Evolutionary conservation across 208 protist species (phyloP).

Genomic region (Trypanosoma lewisi): DNA sequence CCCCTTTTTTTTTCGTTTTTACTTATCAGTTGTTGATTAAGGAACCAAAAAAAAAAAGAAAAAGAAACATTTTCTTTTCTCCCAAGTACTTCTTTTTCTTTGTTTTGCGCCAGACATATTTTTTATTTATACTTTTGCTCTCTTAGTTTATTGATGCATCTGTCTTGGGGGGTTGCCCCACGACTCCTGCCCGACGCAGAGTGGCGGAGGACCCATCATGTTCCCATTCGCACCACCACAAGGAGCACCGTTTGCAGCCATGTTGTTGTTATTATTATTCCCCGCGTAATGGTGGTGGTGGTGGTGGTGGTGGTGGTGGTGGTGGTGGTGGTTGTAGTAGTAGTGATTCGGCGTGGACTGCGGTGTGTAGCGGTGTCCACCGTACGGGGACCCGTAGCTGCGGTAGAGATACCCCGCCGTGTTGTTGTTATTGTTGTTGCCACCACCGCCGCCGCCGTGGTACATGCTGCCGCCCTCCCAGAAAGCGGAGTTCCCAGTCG

Average conservation of each 20-base stretch:
- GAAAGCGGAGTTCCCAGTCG: background rate
- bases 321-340: constrained; percentile 11
- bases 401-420: background rate
- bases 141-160: background rate
- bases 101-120: no score
- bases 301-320: no score
- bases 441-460: background rate
- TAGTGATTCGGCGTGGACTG: constrained; percentile 21
- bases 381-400: constrained; percentile 18
- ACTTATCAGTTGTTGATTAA: background rate
- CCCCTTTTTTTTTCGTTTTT: constrained; percentile 7
- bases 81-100: background rate
- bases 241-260: background rate
- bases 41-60: background rate
- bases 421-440: constrained; percentile 5
- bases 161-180: constrained; percentile 10
- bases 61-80: background rate
- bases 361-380: constrained; percentile 21
- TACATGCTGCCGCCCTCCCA: constrained; percentile 4
- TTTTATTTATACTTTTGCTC: background rate
- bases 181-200: constrained; percentile 15
- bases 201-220: background rate
- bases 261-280: no score
- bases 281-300: constrained; percentile 13
- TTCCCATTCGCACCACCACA: background rate